Percentiles rank a stretch among this genome's conserved stretches.
These are phyloP conservation scores for Debaryomyces hansenii DNA, from an alignment of 805 yeast species.

Conservation along the genomic window DNA sequence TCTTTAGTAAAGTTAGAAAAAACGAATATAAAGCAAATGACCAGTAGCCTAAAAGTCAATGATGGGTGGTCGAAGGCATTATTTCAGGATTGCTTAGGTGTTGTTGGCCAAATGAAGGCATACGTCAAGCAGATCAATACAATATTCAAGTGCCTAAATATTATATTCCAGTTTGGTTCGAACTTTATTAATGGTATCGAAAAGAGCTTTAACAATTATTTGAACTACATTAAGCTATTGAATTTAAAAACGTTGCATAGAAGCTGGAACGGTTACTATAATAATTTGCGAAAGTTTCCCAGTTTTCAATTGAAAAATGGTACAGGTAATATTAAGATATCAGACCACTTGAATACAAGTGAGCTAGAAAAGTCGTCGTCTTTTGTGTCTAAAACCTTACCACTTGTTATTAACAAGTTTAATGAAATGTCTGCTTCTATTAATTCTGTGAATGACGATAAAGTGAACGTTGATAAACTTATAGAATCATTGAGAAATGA, in stretches of 20 bases:
- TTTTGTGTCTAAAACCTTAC: slow-evolving; percentile 26
- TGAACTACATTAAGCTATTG: slow-evolving; percentile 35
- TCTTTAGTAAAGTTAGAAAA: not conserved
- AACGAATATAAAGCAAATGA: slow-evolving; percentile 18
- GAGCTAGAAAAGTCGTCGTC: slow-evolving; percentile 31
- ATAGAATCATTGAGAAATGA: slow-evolving; percentile 44
- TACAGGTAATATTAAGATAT: slow-evolving; percentile 18
- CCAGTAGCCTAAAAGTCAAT: slow-evolving; percentile 42
- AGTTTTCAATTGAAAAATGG: slow-evolving; percentile 31
- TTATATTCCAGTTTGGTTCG: slow-evolving; percentile 50
- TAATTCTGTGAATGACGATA: slow-evolving; percentile 36
- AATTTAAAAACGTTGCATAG: slow-evolving; percentile 42
- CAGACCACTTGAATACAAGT: slow-evolving; percentile 29
- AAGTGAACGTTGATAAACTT: slow-evolving; percentile 35
- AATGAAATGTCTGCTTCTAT: slow-evolving; percentile 34
- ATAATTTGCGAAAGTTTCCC: slow-evolving; percentile 36
- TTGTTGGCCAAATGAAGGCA: slow-evolving; percentile 27
- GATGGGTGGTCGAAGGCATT: slow-evolving; percentile 54
- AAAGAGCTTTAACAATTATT: slow-evolving; percentile 42
- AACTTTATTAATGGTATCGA: slow-evolving; percentile 51
- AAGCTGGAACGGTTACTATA: slow-evolving; percentile 34
- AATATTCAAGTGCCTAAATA: slow-evolving; percentile 47
- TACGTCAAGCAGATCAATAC: slow-evolving; percentile 34
- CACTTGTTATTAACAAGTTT: slow-evolving; percentile 28
- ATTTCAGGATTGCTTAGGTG: slow-evolving; percentile 37